Evolutionary conservation across 164 flowering plant species (phyloP), one percentile per base, ranked within the genome.

Genomic region (Amborella trichopoda): DNA sequence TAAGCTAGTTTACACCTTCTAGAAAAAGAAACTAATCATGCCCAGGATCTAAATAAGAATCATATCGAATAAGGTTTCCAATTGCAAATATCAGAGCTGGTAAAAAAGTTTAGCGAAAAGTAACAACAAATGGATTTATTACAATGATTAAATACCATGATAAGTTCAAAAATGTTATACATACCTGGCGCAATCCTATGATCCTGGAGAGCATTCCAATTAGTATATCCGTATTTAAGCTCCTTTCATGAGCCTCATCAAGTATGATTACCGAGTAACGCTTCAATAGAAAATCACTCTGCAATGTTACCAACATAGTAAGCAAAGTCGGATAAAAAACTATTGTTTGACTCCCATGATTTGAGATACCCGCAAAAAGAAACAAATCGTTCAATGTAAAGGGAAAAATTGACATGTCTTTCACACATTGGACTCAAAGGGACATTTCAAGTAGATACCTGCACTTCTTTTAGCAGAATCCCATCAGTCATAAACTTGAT

Each of bases 401-500:
- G n/a, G n/a, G n/a, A 37, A 5, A 37, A 37, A 37, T 37, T 4
- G 40, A 12, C n/a, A n/a, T n/a, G n/a, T n/a, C n/a, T n/a, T n/a
- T n/a, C n/a, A n/a, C n/a, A n/a, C n/a, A n/a, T n/a, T n/a, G n/a
- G n/a, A n/a, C n/a, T n/a, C n/a, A n/a, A n/a, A n/a, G n/a, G n/a
- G n/a, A n/a, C n/a, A n/a, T n/a, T 37, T 17, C 18, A 22, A 40
- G 10, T 23, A 49, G 46, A 23, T 22, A 84, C 96, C 96, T 88
- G 94, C 42, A 79, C 60, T 84, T 93, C 99, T 26, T 95, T 80
- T 39, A 88, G 86, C 56, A 93, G 68, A 55, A 93, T 93, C 54
- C 99, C 99, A 66, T 93, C 99, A 26, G 99, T 88, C 99, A 93
- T 93, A 60, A 88, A 80, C 67, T 88, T 93, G 66, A 93, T 84